Conservation (phyloP, 106 monocot species). For the Triglochin maritima region DNA sequence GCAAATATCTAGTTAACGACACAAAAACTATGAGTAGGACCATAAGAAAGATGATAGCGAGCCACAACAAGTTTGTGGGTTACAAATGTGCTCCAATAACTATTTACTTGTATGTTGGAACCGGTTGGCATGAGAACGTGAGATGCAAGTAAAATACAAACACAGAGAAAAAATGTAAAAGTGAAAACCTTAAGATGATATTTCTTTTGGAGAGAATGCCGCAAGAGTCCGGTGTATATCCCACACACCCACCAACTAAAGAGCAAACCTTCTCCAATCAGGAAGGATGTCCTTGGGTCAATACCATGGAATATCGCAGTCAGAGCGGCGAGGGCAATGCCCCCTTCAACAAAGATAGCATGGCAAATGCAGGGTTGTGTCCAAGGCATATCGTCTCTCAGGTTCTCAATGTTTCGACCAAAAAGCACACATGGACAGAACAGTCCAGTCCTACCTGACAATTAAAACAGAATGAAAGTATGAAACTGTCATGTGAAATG, state of each 20-base stretch:
- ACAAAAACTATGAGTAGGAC: no score
- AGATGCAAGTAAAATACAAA: no score
- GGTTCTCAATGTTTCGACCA: conserved; percentile 73
- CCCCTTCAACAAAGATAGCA: conserved; percentile 88
- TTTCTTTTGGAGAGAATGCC: conserved; percentile 85
- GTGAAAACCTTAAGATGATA: conserved; percentile 78
- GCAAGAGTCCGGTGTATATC: conserved; percentile 66
- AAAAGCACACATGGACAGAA: conserved; percentile 94
- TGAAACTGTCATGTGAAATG: neutral
- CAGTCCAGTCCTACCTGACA: conserved; percentile 76
- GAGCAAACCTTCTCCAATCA: conserved; percentile 73
- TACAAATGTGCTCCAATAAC: no score
- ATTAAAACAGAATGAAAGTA: neutral
- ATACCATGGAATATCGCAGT: conserved; percentile 76
- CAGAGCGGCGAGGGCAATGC: conserved; percentile 66
- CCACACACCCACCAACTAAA: conserved; percentile 97
- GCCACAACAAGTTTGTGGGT: no score
- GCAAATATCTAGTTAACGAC: no score
- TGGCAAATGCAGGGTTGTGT: conserved; percentile 70
- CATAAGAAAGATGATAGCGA: no score
- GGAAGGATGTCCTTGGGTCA: conserved; percentile 70
- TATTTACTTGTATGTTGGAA: no score
- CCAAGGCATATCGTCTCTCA: conserved; percentile 79
- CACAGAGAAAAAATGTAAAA: neutral
- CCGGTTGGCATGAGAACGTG: no score